Conservation (phyloP, 179 eudicot species). For the Dionaea muscipula region DNA sequence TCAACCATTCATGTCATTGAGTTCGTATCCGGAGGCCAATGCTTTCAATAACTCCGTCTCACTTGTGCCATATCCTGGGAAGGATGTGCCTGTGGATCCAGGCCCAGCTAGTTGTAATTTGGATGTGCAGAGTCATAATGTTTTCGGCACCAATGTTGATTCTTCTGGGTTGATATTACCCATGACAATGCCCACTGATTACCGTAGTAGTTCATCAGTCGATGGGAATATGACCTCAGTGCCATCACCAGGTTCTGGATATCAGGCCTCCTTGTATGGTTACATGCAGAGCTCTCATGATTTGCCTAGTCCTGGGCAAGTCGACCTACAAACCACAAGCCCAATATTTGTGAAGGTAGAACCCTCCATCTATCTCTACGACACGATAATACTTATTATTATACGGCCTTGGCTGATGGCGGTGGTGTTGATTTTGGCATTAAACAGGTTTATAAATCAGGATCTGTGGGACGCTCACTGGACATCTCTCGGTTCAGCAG, state of each 20-base stretch:
- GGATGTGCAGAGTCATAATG: conserved; percentile 52
- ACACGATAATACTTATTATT: background rate
- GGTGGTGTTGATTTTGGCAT: conserved; percentile 3
- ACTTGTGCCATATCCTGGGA: conserved; percentile 63
- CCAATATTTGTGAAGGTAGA: conserved; percentile 80
- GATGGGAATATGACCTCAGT: conserved; percentile 56
- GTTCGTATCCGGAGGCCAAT: conserved; percentile 36
- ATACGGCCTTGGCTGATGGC: background rate
- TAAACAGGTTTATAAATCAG: conserved; percentile 77
- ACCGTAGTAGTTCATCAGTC: conserved; percentile 29
- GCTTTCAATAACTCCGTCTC: conserved; percentile 46
- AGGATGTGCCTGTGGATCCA: conserved; percentile 40
- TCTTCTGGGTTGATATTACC: conserved; percentile 76
- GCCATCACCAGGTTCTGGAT: conserved; percentile 57
- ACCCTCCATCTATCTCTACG: background rate
- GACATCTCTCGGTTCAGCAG: conserved; percentile 95
- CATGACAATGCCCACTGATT: conserved; percentile 49
- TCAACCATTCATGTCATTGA: conserved; percentile 51
- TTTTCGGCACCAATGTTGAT: conserved; percentile 61
- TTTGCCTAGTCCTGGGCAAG: conserved; percentile 64
- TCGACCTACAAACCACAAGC: conserved; percentile 43
- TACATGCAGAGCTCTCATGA: conserved; percentile 71
- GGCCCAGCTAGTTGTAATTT: conserved; percentile 50
- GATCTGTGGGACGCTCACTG: conserved; percentile 84
- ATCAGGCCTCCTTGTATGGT: conserved; percentile 53